Evolutionary conservation across 2,329 filamentous ascomycete species (phyloP), one percentile per base, ranked within the genome.

Genomic region (Parascedosporium putredinis): DNA sequence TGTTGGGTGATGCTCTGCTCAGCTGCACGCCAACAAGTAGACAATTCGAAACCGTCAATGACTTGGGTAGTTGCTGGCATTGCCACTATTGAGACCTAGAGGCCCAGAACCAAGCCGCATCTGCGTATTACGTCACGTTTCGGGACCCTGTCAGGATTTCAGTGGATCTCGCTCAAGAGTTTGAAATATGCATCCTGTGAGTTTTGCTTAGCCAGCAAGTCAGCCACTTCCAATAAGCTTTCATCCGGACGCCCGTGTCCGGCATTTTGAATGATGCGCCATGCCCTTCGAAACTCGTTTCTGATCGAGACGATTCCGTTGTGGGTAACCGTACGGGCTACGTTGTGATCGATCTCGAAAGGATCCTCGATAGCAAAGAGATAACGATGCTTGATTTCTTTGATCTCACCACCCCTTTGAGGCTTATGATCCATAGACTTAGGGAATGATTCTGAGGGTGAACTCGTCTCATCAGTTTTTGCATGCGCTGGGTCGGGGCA

Each of bases 321-420:
- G 59, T 91, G 86, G 5, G 84, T 89, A 1, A 95, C 88, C 0
- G 88, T 95, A 46, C 88, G 75, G 3, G 86, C 90, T 29, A 95
- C 85, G 57, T 95, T 96, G 65, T 95, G 88, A 36, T 88, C 83
- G 2, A 82, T 67, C 67, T 95, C 88, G 59, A 95, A 95, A 0
- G 90, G 90, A 62, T 95, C 90, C 62, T 95, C 90, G 53, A 96
- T 90, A 27, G 88, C 87, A 56, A 95, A 86, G 4, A 95, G 75
- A 62, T 88, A 95, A 10, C 88, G 80, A 59, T 89, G 80, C 2
- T 86, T 79, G 12, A 91, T 75, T 59, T 89, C 86, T 57, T 84
- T 86, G 47, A 76, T 59, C 25, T 50, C 40, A 20, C 36, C 14
- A 27, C 23, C 43, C 47, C 43, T 50, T n/a, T 50, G 48, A 7